Evolutionary conservation across 2,329 filamentous ascomycete species (phyloP).

Genomic region (Talaromyces pinophilus): DNA sequence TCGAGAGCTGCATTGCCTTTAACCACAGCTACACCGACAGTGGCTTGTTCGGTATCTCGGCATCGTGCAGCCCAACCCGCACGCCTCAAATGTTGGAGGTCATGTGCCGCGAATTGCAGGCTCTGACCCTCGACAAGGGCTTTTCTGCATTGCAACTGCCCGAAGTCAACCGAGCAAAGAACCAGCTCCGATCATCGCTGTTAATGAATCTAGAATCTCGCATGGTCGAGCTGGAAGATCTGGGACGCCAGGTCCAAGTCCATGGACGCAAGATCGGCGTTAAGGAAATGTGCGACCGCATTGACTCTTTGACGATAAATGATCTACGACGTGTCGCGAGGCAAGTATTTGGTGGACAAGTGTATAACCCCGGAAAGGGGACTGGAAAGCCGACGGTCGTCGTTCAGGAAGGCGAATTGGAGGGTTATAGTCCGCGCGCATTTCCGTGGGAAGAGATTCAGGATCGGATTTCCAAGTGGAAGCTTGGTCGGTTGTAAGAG

Average conservation of each 20-base stretch:
- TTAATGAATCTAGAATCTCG: conserved; percentile 97
- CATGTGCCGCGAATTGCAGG: conserved; percentile 85
- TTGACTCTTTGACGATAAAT: conserved; percentile 75
- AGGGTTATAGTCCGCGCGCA: conserved; percentile 65
- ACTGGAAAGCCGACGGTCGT: conserved; percentile 92
- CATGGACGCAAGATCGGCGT: conserved; percentile 91
- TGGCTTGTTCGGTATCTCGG: conserved; percentile 90
- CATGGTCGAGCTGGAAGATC: conserved; percentile 96
- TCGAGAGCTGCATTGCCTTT: conserved; percentile 92
- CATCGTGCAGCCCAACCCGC: conserved; percentile 76
- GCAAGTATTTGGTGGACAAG: conserved; percentile 73
- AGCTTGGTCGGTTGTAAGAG: conserved; percentile 65
- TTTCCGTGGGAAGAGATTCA: conserved; percentile 89
- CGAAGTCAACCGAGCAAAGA: conserved; percentile 93
- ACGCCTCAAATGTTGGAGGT: conserved; percentile 87
- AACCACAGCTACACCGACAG: conserved; percentile 97
- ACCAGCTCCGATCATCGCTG: conserved; percentile 84
- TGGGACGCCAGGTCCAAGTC: conserved; percentile 94
- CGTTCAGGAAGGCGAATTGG: conserved; percentile 82
- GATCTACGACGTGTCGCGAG: conserved; percentile 82
- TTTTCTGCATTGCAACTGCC: conserved; percentile 68
- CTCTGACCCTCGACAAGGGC: conserved; percentile 73
- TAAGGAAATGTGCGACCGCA: conserved; percentile 85
- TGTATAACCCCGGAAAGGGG: conserved; percentile 72
- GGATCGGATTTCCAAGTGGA: conserved; percentile 79